Conservation (phyloP, 306 rosid genomes). For the Castanea mollissima region DNA sequence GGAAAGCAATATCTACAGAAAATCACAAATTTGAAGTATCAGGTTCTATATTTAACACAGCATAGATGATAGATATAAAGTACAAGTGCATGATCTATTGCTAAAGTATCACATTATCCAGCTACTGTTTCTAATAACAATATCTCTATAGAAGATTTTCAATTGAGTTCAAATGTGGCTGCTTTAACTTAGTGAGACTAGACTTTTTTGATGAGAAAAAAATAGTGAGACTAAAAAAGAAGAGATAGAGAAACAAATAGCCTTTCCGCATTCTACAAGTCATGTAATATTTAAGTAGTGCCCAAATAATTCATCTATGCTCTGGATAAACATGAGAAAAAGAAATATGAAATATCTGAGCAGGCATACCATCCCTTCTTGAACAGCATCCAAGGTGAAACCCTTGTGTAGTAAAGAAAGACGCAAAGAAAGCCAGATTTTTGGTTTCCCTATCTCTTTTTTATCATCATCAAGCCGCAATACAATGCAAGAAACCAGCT, state of each 20-base stretch:
- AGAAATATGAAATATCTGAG: neutral
- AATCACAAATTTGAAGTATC: neutral
- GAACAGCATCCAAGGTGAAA: conserved; percentile 64
- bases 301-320: no score
- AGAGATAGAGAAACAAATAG: neutral
- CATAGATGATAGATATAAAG: neutral
- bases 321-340: neutral
- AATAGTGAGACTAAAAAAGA: neutral
- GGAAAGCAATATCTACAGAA: neutral
- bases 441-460: conserved; percentile 72
- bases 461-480: conserved; percentile 70
- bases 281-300: neutral
- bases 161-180: neutral
- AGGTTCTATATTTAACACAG: neutral
- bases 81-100: neutral
- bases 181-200: neutral
- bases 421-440: conserved; percentile 92
- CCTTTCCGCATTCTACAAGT: neutral
- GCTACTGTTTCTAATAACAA: neutral
- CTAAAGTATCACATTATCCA: neutral
- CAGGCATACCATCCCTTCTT: conserved; percentile 84
- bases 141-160: conserved; percentile 7
- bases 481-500: conserved; percentile 81
- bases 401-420: conserved; percentile 81
- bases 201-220: no score